Evolutionary conservation across 768 basidiomycete genomes (phyloP), one percentile per base, ranked within the genome.

Genomic region (Mycena sanguinolenta): DNA sequence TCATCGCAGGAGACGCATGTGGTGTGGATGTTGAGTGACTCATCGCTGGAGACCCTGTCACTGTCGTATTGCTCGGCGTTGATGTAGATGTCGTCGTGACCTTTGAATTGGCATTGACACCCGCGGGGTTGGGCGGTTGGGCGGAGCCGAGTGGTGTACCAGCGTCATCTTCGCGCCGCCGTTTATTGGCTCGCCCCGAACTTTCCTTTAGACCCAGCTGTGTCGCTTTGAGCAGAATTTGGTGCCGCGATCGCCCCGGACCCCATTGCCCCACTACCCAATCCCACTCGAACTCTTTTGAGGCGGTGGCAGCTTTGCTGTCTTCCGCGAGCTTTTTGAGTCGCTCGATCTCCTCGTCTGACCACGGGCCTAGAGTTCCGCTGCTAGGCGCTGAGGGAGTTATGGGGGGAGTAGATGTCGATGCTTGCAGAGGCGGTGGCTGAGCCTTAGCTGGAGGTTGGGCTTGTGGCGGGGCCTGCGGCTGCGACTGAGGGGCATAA

Each of bases 141-240:
- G 79, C 78, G 23, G 85, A 74, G 64, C 76, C 78, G 2, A 73
- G 61, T 30, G 74, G 83, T 81, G 63, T 81, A 78, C 65, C 81
- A 73, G 44, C 81, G 3, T 85, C 82, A 27, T 80, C 75, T 54
- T 86, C 87, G 50, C 88, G 86, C 50, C 88, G 85, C 52, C 92
- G 87, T 75, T 93, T 93, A 34, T 84, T 83, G 8, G 87, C 90
- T 50, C 91, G 78, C 23, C 83, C 80, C 7, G 92, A 89, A 71
- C 91, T 93, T 73, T 92, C 92, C 78, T 95, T 95, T 57, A 95
- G 82, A 13, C 92, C 91, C 21, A 95, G 79, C n/a, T 86, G 82
- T 2, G 92, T 95, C 2, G 93, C 94, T 79, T 94, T 95, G 69
- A 94, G 88, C 38, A 95, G 82, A 64, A 95, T 94, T 77, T 95